Base-by-base conservation (phyloP, 495 filamentous ascomycete genomes). In the Penicillium mononematosum region DNA sequence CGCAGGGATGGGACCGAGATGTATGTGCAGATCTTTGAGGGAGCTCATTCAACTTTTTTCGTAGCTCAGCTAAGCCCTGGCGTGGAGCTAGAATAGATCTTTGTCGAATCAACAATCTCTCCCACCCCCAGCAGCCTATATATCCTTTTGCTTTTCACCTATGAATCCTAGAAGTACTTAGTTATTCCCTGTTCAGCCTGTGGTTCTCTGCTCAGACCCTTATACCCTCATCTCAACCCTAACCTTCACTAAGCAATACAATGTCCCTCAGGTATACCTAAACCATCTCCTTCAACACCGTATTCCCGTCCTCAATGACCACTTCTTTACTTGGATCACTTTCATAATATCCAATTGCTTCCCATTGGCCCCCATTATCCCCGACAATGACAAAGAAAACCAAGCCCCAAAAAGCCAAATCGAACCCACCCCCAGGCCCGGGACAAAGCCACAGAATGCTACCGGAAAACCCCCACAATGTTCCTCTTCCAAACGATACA, bases 261-360 rank as follows among this genome's bases (percentile, higher is more conserved):
- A 60, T 60, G 58, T 46, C 48, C 22, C 52, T 50, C 53, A 60
- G 58, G 58, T 60, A 60, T 41, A 19, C 44, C 20, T 31, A 54
- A 54, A 31, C 36, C 38, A 16, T 36, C 32, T n/a, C 46, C 45
- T 32, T 42, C 38, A 16, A 17, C 31, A 11, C 31, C 31, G 31
- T 3, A 11, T 12, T 19, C 27, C 52, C 24, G 11, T 42, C 5
- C 39, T 42, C 10, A 32, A 32, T 32, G 31, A n/a, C 16, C n/a
- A 42, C 24, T 24, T 22, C 43, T 45, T 45, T 25, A 47, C 45
- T 27, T 47, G 11, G 31, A 16, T 29, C 24, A 2, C 24, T 31
- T 19, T n/a, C 4, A 12, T 32, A 32, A 32, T 12, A 32, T 32
- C 11, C 31, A 32, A 32, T 11, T 32, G 8, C 31, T 11, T 32